phyloP scores from a whole-genome alignment of 2,329 filamentous ascomycete species.

The Alternaria novae-zelandiae region DNA sequence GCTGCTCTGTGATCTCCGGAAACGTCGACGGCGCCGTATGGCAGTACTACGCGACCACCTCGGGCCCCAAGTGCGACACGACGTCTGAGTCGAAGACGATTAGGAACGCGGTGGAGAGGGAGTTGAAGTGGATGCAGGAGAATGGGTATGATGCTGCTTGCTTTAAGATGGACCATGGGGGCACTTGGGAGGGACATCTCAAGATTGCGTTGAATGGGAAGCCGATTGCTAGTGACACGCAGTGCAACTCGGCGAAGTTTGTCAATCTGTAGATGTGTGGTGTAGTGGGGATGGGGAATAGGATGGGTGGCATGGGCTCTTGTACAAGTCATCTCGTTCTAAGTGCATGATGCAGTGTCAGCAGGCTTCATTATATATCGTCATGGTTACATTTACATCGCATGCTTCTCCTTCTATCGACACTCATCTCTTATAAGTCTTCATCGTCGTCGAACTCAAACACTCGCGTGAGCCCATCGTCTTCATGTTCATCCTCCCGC shows the following conservation, averaged over 20 bases:
- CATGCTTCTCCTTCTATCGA: neutral
- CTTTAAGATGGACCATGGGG: neutral
- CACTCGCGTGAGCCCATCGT: neutral
- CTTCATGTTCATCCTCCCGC: neutral
- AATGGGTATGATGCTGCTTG: neutral
- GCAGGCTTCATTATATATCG: neutral
- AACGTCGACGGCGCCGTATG: neutral
- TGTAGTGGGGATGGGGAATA: neutral
- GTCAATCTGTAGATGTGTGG: neutral
- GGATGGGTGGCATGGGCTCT: neutral
- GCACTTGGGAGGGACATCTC: neutral
- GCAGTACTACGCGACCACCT: neutral
- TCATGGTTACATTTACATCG: neutral
- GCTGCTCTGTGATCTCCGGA: neutral
- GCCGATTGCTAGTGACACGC: neutral
- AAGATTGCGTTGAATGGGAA: neutral
- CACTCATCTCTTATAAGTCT: neutral
- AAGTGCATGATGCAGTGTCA: neutral
- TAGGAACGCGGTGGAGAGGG: neutral
- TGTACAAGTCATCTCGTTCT: neutral
- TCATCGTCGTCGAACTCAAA: conserved; percentile 2
- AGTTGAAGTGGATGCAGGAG: neutral
- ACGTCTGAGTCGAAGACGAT: neutral
- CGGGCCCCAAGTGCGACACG: neutral
- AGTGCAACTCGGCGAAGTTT: neutral